Evolutionary conservation across 148 eudicot genomes (phyloP).

Genomic region (Vaccinium macrocarpon): DNA sequence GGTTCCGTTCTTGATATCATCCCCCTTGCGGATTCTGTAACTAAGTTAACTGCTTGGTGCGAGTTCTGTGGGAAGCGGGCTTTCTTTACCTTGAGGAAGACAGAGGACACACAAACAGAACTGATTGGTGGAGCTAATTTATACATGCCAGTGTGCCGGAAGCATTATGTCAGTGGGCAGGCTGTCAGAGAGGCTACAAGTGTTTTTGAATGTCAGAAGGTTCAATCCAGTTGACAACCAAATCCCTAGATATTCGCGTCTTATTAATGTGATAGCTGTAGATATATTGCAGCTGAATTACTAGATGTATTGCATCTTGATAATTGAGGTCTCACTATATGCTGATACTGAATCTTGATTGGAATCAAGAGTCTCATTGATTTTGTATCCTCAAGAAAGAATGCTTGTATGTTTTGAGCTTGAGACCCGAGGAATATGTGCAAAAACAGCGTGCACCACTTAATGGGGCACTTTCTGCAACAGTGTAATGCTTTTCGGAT

Average conservation of each 20-base stretch:
- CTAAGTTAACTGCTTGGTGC: conserved; percentile 79
- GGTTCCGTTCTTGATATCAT: conserved; percentile 87
- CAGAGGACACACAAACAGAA: conserved; percentile 74
- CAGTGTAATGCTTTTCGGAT: too few species aligned
- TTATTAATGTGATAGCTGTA: neutral
- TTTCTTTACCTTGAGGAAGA: conserved; percentile 82
- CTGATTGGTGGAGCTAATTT: conserved; percentile 90
- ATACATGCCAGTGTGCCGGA: conserved; percentile 96
- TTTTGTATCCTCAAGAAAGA: neutral
- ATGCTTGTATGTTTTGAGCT: neutral
- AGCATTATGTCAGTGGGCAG: conserved; percentile 86
- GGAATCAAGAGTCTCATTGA: neutral
- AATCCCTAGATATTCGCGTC: neutral
- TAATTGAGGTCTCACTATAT: neutral
- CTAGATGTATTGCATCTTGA: neutral
- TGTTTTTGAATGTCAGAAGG: conserved; percentile 51
- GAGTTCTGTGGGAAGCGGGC: conserved; percentile 87
- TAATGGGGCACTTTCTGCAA: too few species aligned
- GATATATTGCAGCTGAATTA: neutral
- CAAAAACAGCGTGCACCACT: neutral
- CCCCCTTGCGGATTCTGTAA: conserved; percentile 87
- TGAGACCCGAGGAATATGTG: neutral
- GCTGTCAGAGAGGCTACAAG: conserved; percentile 66
- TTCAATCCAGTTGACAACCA: conserved; percentile 42
- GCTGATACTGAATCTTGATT: neutral